Percentiles rank a stretch among this genome's conserved stretches.
Evolutionary conservation across 116 monocot species (phyloP).

Genomic region (Papilionanthe hybrid): DNA sequence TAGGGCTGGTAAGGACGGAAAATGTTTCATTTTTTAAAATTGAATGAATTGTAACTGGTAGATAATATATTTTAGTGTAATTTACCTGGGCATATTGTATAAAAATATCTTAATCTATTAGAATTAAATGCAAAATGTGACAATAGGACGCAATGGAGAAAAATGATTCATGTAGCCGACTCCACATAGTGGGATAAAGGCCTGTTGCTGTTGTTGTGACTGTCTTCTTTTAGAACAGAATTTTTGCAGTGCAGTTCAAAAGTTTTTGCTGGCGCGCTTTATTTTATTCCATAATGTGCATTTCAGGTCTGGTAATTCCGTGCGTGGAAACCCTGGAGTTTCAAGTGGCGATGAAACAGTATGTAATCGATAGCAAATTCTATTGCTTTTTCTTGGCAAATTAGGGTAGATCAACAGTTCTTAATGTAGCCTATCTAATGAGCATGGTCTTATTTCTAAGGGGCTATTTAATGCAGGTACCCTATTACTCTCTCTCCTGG

Average conservation of each 20-base stretch:
- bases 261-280: background rate
- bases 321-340: conserved; percentile 65
- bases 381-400: background rate
- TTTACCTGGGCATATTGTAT: background rate
- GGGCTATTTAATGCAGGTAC: conserved; percentile 47
- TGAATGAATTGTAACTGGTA: background rate
- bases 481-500: conserved; percentile 95
- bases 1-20: background rate
- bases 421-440: background rate
- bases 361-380: conserved; percentile 19
- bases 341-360: conserved; percentile 92
- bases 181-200: too few relatives aligned
- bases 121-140: too few relatives aligned
- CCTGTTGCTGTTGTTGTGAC: too few relatives aligned
- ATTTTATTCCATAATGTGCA: background rate
- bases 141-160: too few relatives aligned
- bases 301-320: conserved; percentile 84
- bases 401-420: background rate
- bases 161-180: too few relatives aligned
- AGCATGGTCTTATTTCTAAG: conserved; percentile 10
- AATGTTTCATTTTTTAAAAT: background rate
- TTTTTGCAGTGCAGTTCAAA: background rate
- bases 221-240: too few relatives aligned
- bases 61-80: background rate
- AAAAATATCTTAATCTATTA: too few relatives aligned